Percentiles rank a stretch among this genome's conserved stretches.
Evolutionary conservation across 2,329 filamentous ascomycete species (phyloP).

Genomic region (Lasiodiplodia citricola): DNA sequence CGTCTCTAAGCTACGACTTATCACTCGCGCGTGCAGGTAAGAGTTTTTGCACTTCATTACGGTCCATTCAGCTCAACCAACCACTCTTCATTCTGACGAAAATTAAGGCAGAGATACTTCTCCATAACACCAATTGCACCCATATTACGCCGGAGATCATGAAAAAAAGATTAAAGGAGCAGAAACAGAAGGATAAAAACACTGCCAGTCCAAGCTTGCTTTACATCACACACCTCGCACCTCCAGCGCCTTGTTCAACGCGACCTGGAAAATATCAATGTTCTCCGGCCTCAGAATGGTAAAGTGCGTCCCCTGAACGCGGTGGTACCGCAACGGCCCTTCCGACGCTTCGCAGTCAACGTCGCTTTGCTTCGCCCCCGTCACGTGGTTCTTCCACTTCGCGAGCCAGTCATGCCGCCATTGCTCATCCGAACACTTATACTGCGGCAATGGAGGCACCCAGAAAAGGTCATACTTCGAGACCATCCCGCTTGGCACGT

Average conservation of each 20-base stretch:
- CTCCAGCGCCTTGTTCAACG: conserved; percentile 20
- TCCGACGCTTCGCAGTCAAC: conserved; percentile 7
- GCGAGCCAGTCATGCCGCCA: conserved; percentile 26
- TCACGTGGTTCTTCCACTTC: conserved; percentile 22
- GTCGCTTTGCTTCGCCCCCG: conserved; percentile 15
- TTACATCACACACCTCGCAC: not conserved
- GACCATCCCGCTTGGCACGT: conserved; percentile 7
- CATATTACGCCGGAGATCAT: too few relatives aligned
- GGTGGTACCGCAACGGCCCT: conserved; percentile 21
- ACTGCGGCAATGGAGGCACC: conserved; percentile 25
- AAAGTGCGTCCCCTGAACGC: conserved; percentile 24
- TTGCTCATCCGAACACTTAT: conserved; percentile 22
- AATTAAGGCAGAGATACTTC: too few relatives aligned
- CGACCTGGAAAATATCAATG: conserved; percentile 25
- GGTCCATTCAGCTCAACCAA: too few relatives aligned
- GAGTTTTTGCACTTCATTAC: too few relatives aligned
- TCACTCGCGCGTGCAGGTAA: too few relatives aligned
- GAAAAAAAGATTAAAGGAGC: too few relatives aligned
- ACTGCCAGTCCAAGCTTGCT: too few relatives aligned
- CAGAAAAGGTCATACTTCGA: conserved; percentile 26
- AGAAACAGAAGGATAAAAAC: too few relatives aligned
- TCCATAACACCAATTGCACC: too few relatives aligned
- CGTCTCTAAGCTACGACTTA: too few relatives aligned
- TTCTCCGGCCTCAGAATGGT: conserved; percentile 26
- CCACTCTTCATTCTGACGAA: too few relatives aligned